Evolutionary conservation across 257 asterid genomes (phyloP).

Genomic region (Nicotiana paniculata): DNA sequence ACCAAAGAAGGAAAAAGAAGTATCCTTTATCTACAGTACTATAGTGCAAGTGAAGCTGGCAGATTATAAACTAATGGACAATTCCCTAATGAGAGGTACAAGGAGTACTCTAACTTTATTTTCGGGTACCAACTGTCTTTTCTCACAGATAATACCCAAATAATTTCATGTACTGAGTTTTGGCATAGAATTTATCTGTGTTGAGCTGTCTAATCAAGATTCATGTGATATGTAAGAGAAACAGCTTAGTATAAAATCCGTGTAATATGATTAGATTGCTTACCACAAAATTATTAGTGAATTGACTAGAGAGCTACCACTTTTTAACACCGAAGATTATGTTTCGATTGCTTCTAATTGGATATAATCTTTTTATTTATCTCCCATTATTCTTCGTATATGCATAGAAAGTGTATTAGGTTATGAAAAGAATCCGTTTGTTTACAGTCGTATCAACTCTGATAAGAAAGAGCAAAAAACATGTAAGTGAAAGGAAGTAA

Average conservation of each 20-base stretch:
- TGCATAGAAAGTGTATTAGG: neutral
- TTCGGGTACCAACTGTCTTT: neutral
- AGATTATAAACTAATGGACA: neutral
- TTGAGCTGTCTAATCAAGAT: conserved; percentile 3
- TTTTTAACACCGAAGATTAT: neutral
- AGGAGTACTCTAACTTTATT: neutral
- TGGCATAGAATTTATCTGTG: neutral
- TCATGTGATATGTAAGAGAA: neutral
- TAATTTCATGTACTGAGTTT: neutral
- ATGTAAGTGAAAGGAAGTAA: neutral
- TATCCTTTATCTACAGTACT: neutral
- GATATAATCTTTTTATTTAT: neutral
- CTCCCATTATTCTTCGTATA: neutral
- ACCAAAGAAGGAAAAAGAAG: neutral
- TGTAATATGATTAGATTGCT: neutral
- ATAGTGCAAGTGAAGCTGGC: conserved; percentile 5
- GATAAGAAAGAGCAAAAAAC: neutral
- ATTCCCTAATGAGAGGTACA: neutral
- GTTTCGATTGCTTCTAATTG: neutral
- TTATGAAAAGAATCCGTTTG: neutral
- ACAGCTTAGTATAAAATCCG: neutral
- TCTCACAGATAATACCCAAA: neutral
- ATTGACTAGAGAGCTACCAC: neutral
- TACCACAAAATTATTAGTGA: neutral
- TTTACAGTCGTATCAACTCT: neutral